Base-by-base conservation (phyloP, 2,329 filamentous ascomycete genomes). In the Monilinia fructigena region DNA sequence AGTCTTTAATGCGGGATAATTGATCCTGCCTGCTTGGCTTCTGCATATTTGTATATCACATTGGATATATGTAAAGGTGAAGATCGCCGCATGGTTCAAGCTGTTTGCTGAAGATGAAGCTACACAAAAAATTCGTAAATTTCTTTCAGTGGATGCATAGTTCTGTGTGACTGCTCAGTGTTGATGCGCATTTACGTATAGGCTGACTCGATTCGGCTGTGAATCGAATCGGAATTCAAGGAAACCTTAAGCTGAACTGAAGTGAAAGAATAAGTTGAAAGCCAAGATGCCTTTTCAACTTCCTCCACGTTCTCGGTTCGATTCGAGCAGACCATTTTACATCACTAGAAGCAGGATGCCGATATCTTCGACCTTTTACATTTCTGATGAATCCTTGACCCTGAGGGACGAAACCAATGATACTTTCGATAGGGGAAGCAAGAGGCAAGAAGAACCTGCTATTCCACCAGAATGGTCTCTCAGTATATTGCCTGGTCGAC, bases 31-130 rank as follows among this genome's bases (percentile, higher is more conserved):
- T 20, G 4, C 58, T 50, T 26, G 47, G 58, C 58, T 50, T 38
- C 16, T 50, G 31, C 4, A 50, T 20, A 38, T 50, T 12, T 38
- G 20, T 20, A 23, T 23, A 23, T 61, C 45, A 14, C 50, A 50
- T 50, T 38, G 58, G n/a, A 40, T 50, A 48, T 61, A 61, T 61
- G 58, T 61, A 61, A 50, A 61, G 45, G 50, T 60, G 58, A 61
- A 12, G 58, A 61, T 61, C 45, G 28, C 58, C 58, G n/a, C 58
- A 61, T 61, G 58, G 58, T 61, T 38, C 14, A 61, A 38, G 45
- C n/a, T 50, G 14, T 52, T 38, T 61, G 14, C 45, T 38, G 45
- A 61, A 61, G 45, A 28, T 38, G 28, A 14, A 50, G 58, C 31
- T 61, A 38, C 58, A 61, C 31, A 38, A 40, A 35, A 14, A 26